These are phyloP conservation scores for California macrophylla DNA, from an alignment of 441 rosid species.

Conservation along the genomic window DNA sequence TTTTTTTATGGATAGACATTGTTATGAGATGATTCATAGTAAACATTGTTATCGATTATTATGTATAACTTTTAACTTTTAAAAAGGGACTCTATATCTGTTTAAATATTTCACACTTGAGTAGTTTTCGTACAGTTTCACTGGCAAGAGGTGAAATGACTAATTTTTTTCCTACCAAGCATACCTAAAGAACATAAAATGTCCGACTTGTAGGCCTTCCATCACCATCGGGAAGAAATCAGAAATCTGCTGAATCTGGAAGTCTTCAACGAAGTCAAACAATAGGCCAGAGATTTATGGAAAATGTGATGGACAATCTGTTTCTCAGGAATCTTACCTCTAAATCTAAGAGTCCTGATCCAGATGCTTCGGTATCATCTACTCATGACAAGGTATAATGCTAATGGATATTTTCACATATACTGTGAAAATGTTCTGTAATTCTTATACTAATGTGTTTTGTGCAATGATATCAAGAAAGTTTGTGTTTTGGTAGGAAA, in stretches of 20 bases:
- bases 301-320: constrained; percentile 78
- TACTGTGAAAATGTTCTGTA: not conserved
- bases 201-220: constrained; percentile 48
- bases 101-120: not conserved
- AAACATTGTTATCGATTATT: constrained; percentile 8
- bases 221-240: constrained; percentile 73
- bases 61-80: constrained; percentile 2
- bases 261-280: constrained; percentile 66
- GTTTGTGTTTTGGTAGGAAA: not conserved
- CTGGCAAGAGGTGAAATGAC: not conserved
- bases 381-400: constrained; percentile 64
- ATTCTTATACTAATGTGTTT: not conserved
- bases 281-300: constrained; percentile 80
- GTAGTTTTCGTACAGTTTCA: not conserved
- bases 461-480: not conserved
- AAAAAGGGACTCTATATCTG: no score
- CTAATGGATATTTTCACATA: constrained; percentile 11
- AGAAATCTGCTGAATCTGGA: constrained; percentile 48
- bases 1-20: not conserved
- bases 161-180: not conserved
- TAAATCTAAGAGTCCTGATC: constrained; percentile 44
- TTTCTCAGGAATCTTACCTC: constrained; percentile 75
- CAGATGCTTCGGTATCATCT: constrained; percentile 58
- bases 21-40: not conserved
- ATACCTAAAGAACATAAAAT: constrained; percentile 4